Conservation (phyloP, 257 asterid species). For the Fraxinus pennsylvanica region DNA sequence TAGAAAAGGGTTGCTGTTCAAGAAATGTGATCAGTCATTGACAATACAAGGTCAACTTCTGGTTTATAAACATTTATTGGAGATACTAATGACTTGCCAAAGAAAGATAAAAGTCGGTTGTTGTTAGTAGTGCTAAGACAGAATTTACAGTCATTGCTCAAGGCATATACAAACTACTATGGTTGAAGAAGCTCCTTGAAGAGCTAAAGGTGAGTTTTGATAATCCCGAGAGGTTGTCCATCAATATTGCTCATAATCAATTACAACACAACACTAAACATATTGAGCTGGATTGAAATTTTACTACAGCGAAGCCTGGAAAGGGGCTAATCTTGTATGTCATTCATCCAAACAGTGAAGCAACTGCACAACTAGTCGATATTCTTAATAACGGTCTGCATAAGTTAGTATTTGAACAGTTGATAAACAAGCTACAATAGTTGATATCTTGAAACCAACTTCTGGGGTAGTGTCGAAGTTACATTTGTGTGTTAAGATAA, state of each 20-base stretch:
- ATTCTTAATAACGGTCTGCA: not conserved
- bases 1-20: not conserved
- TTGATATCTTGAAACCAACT: not conserved
- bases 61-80: not conserved
- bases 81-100: not conserved
- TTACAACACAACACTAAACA: not conserved
- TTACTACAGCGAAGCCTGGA: no score
- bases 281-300: not conserved
- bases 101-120: not conserved
- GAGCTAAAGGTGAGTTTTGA: not conserved
- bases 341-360: not conserved
- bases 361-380: not conserved
- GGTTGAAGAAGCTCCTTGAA: not conserved
- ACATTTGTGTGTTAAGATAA: not conserved
- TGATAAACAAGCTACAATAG: no score
- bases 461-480: not conserved
- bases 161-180: not conserved
- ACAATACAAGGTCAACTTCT: not conserved
- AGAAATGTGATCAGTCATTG: not conserved
- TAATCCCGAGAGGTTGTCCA: not conserved
- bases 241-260: not conserved
- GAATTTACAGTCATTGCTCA: not conserved
- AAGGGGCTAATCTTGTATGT: not conserved
- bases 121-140: not conserved
- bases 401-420: not conserved